Evolutionary conservation across 2,329 filamentous ascomycete species (phyloP).

Genomic region (Teratosphaeria nubilosa): DNA sequence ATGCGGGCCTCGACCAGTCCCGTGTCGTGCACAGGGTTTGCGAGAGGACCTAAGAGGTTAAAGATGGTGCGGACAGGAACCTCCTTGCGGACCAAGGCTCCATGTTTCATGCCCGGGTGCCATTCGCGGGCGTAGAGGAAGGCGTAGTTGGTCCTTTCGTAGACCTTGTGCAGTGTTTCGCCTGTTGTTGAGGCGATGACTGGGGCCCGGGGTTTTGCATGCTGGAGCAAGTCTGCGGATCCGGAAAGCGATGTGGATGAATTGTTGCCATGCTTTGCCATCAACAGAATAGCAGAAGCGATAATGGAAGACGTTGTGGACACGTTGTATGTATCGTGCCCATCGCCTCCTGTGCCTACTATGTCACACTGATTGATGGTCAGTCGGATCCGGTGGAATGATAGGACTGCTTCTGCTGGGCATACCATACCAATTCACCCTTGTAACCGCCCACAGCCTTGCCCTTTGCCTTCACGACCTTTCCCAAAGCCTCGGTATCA

Average conservation of each 20-base stretch:
- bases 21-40: conserved; percentile 75
- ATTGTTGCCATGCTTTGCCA: conserved; percentile 93
- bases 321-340: conserved; percentile 97
- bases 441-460: conserved; percentile 62
- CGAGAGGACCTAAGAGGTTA: conserved; percentile 86
- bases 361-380: conserved; percentile 60
- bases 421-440: conserved; percentile 62
- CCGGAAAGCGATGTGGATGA: conserved; percentile 93
- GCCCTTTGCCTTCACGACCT: conserved; percentile 50
- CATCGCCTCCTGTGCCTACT: conserved; percentile 92
- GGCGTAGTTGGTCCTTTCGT: conserved; percentile 75
- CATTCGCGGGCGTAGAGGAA: conserved; percentile 95
- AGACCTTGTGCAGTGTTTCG: conserved; percentile 59
- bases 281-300: conserved; percentile 70
- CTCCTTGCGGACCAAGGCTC: conserved; percentile 74
- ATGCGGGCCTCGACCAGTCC: conserved; percentile 70
- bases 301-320: conserved; percentile 91
- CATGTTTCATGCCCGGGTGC: conserved; percentile 88
- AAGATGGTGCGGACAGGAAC: conserved; percentile 94
- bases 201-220: conserved; percentile 61
- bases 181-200: conserved; percentile 66
- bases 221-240: conserved; percentile 79
- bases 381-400: background rate
- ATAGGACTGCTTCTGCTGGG: background rate
- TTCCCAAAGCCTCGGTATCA: conserved; percentile 50